Conservation (phyloP, 768 basidiomycete species). For the Panus rudis region DNA sequence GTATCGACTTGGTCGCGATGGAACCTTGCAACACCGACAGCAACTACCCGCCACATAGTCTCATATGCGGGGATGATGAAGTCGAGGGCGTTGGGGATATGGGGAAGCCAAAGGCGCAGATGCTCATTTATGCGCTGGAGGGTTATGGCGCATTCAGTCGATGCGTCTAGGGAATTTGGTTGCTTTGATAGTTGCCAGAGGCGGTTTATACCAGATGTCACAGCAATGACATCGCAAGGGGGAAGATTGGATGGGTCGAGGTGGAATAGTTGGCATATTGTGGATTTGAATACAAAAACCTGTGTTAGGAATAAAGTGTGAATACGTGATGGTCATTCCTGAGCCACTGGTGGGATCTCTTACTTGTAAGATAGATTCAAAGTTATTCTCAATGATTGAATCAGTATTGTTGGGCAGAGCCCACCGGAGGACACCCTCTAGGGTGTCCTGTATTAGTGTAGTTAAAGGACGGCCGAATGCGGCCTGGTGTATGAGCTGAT, state of each 20-base stretch:
- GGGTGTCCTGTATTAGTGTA: background rate
- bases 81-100: conserved; percentile 37
- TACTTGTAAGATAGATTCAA: background rate
- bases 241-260: conserved; percentile 25
- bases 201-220: conserved; percentile 36
- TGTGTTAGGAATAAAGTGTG: no score
- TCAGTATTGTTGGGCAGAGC: no score
- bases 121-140: conserved; percentile 29
- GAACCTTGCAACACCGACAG: conserved; percentile 33
- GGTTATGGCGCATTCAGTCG: no score
- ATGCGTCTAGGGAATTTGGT: conserved; percentile 21
- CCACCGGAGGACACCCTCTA: background rate
- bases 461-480: no score
- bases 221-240: conserved; percentile 26
- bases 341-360: conserved; percentile 19
- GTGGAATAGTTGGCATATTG: conserved; percentile 36
- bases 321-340: conserved; percentile 34
- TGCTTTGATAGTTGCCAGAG: conserved; percentile 42
- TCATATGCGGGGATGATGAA: conserved; percentile 56
- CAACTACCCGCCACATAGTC: conserved; percentile 55
- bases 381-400: background rate
- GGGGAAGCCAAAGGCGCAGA: conserved; percentile 36
- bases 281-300: conserved; percentile 34
- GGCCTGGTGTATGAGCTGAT: background rate
- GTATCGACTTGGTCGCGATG: conserved; percentile 16